Percentiles rank a stretch among this genome's conserved stretches.
Evolutionary conservation across 306 rosid species (phyloP).

Genomic region (Cotoneaster glaucophyllus): DNA sequence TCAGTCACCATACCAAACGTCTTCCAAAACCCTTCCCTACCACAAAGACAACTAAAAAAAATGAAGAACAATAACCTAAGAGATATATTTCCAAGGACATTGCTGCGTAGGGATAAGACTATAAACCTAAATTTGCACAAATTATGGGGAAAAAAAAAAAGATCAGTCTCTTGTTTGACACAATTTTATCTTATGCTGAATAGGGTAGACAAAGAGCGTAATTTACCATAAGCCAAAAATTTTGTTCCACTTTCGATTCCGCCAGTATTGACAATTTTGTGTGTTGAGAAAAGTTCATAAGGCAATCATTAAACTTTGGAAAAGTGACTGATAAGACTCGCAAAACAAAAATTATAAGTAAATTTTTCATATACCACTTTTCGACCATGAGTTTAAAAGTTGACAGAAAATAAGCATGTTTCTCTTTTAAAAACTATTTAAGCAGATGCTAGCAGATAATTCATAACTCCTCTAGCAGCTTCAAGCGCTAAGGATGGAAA

Average conservation of each 20-base stretch:
- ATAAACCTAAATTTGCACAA: neutral
- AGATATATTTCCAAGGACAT: neutral
- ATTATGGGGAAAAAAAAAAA: neutral
- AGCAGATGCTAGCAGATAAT: neutral
- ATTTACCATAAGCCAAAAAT: neutral
- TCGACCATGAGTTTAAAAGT: neutral
- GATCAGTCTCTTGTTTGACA: neutral
- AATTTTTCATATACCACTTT: neutral
- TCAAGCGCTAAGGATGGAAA: conserved; percentile 16
- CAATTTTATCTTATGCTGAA: neutral
- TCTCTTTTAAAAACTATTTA: neutral
- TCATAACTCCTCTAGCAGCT: neutral
- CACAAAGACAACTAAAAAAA: neutral
- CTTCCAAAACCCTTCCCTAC: neutral
- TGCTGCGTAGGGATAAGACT: neutral
- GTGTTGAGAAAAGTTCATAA: neutral
- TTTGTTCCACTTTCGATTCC: neutral
- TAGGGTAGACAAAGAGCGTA: neutral
- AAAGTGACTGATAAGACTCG: neutral
- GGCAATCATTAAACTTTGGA: neutral
- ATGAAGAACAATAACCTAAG: neutral
- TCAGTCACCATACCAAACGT: neutral
- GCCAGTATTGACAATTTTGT: neutral
- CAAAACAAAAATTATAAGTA: neutral
- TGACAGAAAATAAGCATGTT: neutral